Base-by-base conservation (phyloP, 768 basidiomycete species). In the Lactifluus rugatus region DNA sequence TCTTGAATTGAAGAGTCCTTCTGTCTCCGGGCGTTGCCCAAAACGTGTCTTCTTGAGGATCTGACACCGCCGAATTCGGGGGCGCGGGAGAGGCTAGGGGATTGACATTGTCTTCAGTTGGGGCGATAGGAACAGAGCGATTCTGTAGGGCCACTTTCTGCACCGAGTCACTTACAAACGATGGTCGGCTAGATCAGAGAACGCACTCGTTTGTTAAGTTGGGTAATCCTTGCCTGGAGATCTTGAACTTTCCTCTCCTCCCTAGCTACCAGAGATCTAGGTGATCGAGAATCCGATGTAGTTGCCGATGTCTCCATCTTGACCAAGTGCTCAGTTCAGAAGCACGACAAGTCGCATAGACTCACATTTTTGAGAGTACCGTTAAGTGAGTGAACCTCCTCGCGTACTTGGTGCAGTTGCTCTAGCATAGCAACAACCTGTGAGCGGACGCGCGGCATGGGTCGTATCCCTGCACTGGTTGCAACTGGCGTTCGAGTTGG, bases 1-100 rank as follows among this genome's bases (percentile, higher is more conserved):
- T 81, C 1, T 78, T 77, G 61, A 89, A 87, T 52, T 78, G 80
- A 14, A 88, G 72, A 0, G 80, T 80, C 39, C 83, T 82, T 14
- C 76, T 78, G 1, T 76, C 76, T 36, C 70, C 72, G 7, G 84
- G 82, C 0, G 84, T 83, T 31, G 75, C 78, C 83, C 84, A 86
- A 65, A 85, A 83, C 42, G 74, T 75, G 37, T 81, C 78, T 66
- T 85, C 84, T 26, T 77, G 72, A 10, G 58, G 73, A 65, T 70
- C 73, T 5, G 62, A 52, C 1, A 50, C 41, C 11, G 56, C 39
- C 2, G 56, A 32, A 14, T 56, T 68, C 55, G 23, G 70, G 48
- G 52, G 50, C 28, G 16, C 62, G 21, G 64, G 65, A 48, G 65
- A 62, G 51, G 61, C 65, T 47, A 66, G 60, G 58, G 56, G 58